Conservation (phyloP, 305 asterid species). For the Fraxinus sp. region DNA sequence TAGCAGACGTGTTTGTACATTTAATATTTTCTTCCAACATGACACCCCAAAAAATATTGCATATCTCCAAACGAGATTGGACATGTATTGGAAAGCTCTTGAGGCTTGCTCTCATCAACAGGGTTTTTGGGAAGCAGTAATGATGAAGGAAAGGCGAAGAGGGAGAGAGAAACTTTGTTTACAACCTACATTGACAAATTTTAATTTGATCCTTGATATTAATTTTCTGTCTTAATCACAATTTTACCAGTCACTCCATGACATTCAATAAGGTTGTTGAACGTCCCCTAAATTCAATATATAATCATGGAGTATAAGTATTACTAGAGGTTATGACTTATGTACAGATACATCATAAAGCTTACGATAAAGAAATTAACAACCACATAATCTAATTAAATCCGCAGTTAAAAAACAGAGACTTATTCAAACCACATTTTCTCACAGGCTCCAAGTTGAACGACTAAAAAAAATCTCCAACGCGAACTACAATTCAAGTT, state of each 20-base stretch:
- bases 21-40: slow-evolving; percentile 10
- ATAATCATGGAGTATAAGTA: not conserved
- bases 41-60: not conserved
- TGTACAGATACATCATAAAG: slow-evolving; percentile 11
- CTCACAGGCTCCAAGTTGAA: slow-evolving; percentile 13
- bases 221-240: slow-evolving; percentile 8
- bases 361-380: not conserved
- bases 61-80: not conserved
- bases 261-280: not conserved
- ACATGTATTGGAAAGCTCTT: not conserved
- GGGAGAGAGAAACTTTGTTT: not conserved
- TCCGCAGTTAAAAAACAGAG: slow-evolving; percentile 12
- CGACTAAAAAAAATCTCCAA: not conserved
- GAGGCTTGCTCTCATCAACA: not conserved
- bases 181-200: not conserved
- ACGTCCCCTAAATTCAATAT: slow-evolving; percentile 15
- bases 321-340: not conserved
- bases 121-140: not conserved
- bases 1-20: not conserved
- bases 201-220: not conserved
- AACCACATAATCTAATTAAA: not conserved
- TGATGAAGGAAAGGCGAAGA: not conserved
- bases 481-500: slow-evolving; percentile 16
- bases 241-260: not conserved
- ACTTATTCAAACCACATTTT: slow-evolving; percentile 11